Conservation (phyloP, 108 stramenopile genomes). For the Pseudonitzschia multistriata region DNA sequence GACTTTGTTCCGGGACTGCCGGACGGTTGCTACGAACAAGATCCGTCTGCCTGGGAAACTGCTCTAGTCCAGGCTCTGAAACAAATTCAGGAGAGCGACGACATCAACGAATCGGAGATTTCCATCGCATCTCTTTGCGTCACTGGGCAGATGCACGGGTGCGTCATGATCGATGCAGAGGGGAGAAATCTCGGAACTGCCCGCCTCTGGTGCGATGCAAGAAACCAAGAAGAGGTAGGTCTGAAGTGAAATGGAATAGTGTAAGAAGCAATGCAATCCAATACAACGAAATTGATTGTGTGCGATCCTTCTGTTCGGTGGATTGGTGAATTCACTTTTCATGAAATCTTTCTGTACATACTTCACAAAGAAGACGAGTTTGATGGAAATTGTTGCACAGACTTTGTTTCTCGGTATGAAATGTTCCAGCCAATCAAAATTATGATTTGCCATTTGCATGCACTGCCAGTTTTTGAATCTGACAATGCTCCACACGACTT, state of each 20-base stretch:
- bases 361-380: no score
- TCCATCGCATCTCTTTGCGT: constrained; percentile 35
- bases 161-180: constrained; percentile 29
- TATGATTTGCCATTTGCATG: no score
- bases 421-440: no score
- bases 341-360: no score
- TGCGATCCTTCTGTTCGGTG: not conserved
- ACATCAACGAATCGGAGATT: not conserved
- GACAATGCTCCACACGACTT: not conserved
- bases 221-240: constrained; percentile 34
- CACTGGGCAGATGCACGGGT: constrained; percentile 53
- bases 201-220: constrained; percentile 50
- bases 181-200: constrained; percentile 25
- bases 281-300: not conserved
- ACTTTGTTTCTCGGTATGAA: no score
- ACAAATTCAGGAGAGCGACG: constrained; percentile 4
- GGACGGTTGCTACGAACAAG: constrained; percentile 44
- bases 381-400: no score
- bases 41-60: constrained; percentile 34
- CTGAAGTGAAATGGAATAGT: not conserved
- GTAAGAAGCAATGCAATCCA: no score
- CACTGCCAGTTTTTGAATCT: not conserved
- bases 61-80: constrained; percentile 29
- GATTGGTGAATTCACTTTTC: no score
- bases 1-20: constrained; percentile 20